Conservation (phyloP, 257 asterid genomes). For the Echites panduratus region DNA sequence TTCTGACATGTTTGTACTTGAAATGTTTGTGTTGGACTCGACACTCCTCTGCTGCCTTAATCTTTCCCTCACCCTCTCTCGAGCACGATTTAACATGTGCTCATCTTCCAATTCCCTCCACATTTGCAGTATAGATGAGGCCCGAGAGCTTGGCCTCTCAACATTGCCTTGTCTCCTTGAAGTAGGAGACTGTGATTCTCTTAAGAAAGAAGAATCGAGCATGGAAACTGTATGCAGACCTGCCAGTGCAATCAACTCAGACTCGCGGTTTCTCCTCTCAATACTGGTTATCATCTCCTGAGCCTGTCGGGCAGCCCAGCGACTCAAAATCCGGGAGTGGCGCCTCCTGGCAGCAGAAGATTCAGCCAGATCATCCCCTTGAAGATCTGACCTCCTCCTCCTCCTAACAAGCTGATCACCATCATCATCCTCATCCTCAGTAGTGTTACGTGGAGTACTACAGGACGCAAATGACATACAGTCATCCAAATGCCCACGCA, state of each 20-base stretch:
- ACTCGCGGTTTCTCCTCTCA: conserved; percentile 85
- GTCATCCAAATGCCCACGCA: conserved; percentile 84
- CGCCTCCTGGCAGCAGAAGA: conserved; percentile 93
- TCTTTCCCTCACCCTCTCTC: conserved; percentile 69
- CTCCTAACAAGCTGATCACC: conserved; percentile 76
- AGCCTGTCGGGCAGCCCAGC: conserved; percentile 88
- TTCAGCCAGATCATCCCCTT: conserved; percentile 90
- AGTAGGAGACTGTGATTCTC: conserved; percentile 81
- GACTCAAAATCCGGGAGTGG: conserved; percentile 73
- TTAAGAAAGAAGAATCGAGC: conserved; percentile 81
- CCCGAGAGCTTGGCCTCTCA: conserved; percentile 71
- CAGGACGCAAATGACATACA: conserved; percentile 88
- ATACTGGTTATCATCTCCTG: conserved; percentile 85
- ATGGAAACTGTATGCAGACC: conserved; percentile 82
- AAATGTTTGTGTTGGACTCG: conserved; percentile 46
- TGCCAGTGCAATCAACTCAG: conserved; percentile 84
- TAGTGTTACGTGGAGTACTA: conserved; percentile 56
- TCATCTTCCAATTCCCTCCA: conserved; percentile 97
- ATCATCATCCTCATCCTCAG: conserved; percentile 78
- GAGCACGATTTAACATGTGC: conserved; percentile 52
- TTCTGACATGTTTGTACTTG: conserved; percentile 43
- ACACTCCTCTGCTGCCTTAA: conserved; percentile 61
- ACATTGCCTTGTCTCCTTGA: conserved; percentile 68
- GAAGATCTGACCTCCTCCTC: conserved; percentile 91
- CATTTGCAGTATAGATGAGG: conserved; percentile 85